Percentiles rank a stretch among this genome's conserved stretches.
Evolutionary conservation across 768 basidiomycete species (phyloP).

Genomic region (Tephrocybe sp.): DNA sequence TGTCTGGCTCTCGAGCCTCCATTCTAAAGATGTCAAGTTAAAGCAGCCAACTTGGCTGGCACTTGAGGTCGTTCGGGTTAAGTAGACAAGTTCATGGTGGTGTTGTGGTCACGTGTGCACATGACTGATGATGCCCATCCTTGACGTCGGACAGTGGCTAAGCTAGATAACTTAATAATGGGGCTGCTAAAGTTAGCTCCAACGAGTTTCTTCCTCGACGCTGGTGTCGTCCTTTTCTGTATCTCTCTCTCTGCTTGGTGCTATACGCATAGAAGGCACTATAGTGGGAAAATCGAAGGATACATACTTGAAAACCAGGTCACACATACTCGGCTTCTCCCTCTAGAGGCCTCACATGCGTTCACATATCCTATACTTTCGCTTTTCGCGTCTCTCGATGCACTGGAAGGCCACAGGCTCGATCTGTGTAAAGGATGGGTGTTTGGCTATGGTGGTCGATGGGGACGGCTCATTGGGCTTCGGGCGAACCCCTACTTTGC

Average conservation of each 20-base stretch:
- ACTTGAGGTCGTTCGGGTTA: not conserved
- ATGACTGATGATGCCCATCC: too few species aligned
- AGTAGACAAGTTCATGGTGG: not conserved
- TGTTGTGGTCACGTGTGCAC: conserved; percentile 7
- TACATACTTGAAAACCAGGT: conserved; percentile 55
- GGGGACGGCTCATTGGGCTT: conserved; percentile 46
- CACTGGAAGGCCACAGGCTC: conserved; percentile 45
- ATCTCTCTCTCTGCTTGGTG: conserved; percentile 9
- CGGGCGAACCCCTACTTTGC: conserved; percentile 45
- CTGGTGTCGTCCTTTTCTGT: conserved; percentile 10
- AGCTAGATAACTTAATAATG: too few species aligned
- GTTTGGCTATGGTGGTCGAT: conserved; percentile 52
- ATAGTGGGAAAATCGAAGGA: conserved; percentile 11
- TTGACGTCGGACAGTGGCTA: too few species aligned
- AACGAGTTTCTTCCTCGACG: not conserved
- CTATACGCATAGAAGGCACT: not conserved
- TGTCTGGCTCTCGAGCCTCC: not conserved
- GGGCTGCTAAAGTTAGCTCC: not conserved
- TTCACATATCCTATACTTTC: conserved; percentile 64
- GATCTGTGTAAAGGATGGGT: conserved; percentile 49
- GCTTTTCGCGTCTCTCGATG: conserved; percentile 54
- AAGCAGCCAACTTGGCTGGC: not conserved
- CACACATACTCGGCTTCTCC: conserved; percentile 53
- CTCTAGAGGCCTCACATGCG: conserved; percentile 43
- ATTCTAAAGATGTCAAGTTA: not conserved